A percentile compares a stretch with the other conserved stretches of the same genome.
Conservation (phyloP, 1,139 yeast genomes). For the Spencermartinsiella ligniputridi region DNA sequence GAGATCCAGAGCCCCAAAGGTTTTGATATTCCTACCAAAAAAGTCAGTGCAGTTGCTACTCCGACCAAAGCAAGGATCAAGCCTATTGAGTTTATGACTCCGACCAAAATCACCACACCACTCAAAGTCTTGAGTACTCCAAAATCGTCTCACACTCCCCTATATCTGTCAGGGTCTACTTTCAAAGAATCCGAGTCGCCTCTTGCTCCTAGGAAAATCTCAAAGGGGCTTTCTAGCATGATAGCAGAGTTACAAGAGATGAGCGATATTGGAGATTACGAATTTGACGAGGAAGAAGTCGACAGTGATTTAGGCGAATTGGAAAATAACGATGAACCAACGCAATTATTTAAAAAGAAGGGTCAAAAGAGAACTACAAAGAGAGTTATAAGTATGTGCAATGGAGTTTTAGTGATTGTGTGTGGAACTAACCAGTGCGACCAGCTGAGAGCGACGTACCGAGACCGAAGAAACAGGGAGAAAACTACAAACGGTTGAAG, state of each 20-base stretch:
- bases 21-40: slow-evolving; percentile 23
- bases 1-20: slow-evolving; percentile 36
- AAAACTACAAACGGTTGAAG: slow-evolving; percentile 24
- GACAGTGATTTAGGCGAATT: slow-evolving; percentile 1
- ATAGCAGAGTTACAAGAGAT: slow-evolving; percentile 38
- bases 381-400: slow-evolving; percentile 53
- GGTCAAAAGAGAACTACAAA: slow-evolving; percentile 62
- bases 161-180: slow-evolving; percentile 20
- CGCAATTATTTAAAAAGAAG: slow-evolving; percentile 32
- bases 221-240: slow-evolving; percentile 37
- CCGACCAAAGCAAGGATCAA: not conserved
- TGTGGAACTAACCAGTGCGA: not conserved
- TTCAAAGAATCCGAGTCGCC: slow-evolving; percentile 19
- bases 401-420: slow-evolving; percentile 13
- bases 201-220: slow-evolving; percentile 26
- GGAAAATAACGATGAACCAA: slow-evolving; percentile 12
- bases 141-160: slow-evolving; percentile 24
- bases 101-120: slow-evolving; percentile 9
- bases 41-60: not conserved
- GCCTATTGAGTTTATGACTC: not conserved
- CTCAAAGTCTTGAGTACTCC: slow-evolving; percentile 13
- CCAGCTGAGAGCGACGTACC: slow-evolving; percentile 3
- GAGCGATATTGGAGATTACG: slow-evolving; percentile 9
- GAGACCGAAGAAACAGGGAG: slow-evolving; percentile 16
- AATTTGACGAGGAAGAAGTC: slow-evolving; percentile 12